Percentiles rank a stretch among this genome's conserved stretches.
These are phyloP conservation scores for Crepidotus variabilis DNA, from an alignment of 768 basidiomycete genomes.

Conservation along the genomic window DNA sequence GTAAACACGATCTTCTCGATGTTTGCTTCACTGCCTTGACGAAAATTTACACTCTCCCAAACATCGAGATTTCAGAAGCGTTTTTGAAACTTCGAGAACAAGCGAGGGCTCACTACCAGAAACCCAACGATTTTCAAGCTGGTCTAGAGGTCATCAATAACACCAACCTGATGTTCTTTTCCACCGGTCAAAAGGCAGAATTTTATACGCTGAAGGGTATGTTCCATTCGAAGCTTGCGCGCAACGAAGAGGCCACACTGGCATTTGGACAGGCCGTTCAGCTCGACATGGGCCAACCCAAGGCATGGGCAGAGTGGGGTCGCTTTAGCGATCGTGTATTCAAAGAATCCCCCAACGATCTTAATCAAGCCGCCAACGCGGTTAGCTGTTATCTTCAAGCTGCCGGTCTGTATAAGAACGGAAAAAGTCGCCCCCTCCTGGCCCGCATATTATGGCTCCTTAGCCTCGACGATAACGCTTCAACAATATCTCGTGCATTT, in stretches of 20 bases:
- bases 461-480: slow-evolving; percentile 78
- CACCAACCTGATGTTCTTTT: slow-evolving; percentile 98
- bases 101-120: slow-evolving; percentile 96
- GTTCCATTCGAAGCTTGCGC: slow-evolving; percentile 88
- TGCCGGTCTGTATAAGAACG: slow-evolving; percentile 90
- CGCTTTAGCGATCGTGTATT: slow-evolving; percentile 91
- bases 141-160: slow-evolving; percentile 99
- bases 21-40: slow-evolving; percentile 93
- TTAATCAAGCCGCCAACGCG: slow-evolving; percentile 79
- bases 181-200: slow-evolving; percentile 90
- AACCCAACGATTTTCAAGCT: slow-evolving; percentile 86
- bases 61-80: slow-evolving; percentile 99
- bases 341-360: slow-evolving; percentile 75
- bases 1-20: slow-evolving; percentile 94
- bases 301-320: slow-evolving; percentile 99
- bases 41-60: slow-evolving; percentile 97
- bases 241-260: slow-evolving; percentile 84
- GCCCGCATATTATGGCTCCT: slow-evolving; percentile 95
- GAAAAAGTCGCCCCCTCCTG: slow-evolving; percentile 88
- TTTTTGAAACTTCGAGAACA: slow-evolving; percentile 99
- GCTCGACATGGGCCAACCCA: slow-evolving; percentile 90
- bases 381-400: slow-evolving; percentile 98
- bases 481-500: slow-evolving; percentile 76
- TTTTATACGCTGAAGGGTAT: slow-evolving; percentile 98
- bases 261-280: slow-evolving; percentile 96